Evolutionary conservation across 805 yeast genomes (phyloP), one percentile per base, ranked within the genome.

Genomic region (Pichia scutulata): DNA sequence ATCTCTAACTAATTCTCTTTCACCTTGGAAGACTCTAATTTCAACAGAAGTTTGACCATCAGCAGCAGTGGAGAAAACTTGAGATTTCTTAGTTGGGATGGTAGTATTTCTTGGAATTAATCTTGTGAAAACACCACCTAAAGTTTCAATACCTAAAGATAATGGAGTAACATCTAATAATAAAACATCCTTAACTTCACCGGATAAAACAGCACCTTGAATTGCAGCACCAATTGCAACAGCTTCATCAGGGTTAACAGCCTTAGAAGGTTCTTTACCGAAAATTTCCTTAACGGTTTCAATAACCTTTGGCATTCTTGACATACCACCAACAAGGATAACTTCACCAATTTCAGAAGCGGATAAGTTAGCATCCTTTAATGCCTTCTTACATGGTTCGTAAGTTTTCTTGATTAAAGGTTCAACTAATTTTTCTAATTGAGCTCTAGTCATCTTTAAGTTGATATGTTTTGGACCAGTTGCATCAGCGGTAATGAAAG

Each of bases 11-110:
- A 90, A 83, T 77, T 89, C 97, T 80, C 97, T 87, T 81, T 89
- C 97, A 79, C 97, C 97, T 78, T 89, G 97, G 96, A 88, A 90
- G 54, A 89, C 97, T 77, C 97, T 85, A 75, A 89, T 89, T 78
- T 89, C 96, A 62, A 89, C 96, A 63, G 95, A 86, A 58, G 96
- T 89, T 79, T 89, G 97, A 70, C 96, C 96, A 62, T 92, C 86
- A 58, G 95, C 89, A 57, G 96, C 96, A 63, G 97, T 89, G 49
- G 96, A 88, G 85, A 90, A 89, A 65, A 89, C 82, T 77, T 89
- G 97, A 45, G 96, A 86, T 77, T 89, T 89, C 82, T 89, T 88
- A 63, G 96, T 89, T 72, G 97, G 97, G 60, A 89, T 89, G 56
- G 97, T 89, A 61, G 97, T 89, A 83, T 89, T 86, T 75, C 95